Evolutionary conservation across 2,329 filamentous ascomycete genomes (phyloP), one percentile per base, ranked within the genome.

Genomic region (Ilyonectria mors-panacis): DNA sequence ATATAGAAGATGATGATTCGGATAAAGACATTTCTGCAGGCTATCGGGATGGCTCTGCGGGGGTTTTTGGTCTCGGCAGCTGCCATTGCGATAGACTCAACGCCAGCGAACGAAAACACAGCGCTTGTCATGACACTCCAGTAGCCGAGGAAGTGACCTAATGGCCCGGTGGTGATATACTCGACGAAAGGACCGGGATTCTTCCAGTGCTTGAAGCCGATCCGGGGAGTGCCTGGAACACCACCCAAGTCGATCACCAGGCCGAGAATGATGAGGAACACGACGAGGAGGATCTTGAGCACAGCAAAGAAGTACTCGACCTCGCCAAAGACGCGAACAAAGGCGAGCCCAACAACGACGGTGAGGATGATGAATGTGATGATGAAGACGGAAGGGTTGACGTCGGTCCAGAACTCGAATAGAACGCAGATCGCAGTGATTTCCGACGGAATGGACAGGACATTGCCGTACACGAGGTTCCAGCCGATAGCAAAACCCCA

Each of bases 41-140:
- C 87, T 3, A 82, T 78, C 0, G 87, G 87, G 4, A 89, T 86
- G 6, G 86, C 86, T 10, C 81, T 81, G 30, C 84, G 76, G 0
- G 87, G 87, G 73, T 89, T 88, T 69, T 82, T 84, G 7, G 87
- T 89, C 77, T 90, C 88, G 5, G 86, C 88, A 1, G 86, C 88
- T 2, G 88, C 87, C 73, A 92, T 91, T 70, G 91, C 87, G 58
- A 92, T 83, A 28, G 84, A 85, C 73, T 88, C 86, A 30, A 90
- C 90, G 15, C 92, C 92, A 2, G 90, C 89, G 75, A 91, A 93
- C 73, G 89, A 91, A 74, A 89, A 92, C 54, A 92, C 89, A 62
- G 91, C 89, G 21, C 88, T 88, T 12, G 86, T 87, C 56, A 88
- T 88, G 54, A 90, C 86, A 42, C 89, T 87, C 61, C 87, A 86